Evolutionary conservation across 768 basidiomycete genomes (phyloP).

Genomic region (Kwoniella bestiolae): DNA sequence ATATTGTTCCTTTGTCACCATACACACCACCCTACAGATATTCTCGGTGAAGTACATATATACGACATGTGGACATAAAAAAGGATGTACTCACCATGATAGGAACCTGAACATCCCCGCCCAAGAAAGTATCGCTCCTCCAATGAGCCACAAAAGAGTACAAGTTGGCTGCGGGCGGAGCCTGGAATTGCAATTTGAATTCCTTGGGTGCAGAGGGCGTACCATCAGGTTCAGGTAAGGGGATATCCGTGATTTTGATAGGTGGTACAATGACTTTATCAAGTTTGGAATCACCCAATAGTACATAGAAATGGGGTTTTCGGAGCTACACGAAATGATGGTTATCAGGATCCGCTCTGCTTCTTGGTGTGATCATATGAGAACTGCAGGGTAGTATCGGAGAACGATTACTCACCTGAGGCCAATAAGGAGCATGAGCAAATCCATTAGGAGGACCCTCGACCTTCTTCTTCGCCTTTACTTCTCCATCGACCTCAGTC

Average conservation of each 20-base stretch:
- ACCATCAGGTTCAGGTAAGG: conserved; percentile 56
- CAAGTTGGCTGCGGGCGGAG: conserved; percentile 77
- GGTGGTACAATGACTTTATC: conserved; percentile 87
- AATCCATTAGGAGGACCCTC: conserved; percentile 61
- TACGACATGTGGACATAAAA: too few species aligned
- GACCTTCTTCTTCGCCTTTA: conserved; percentile 69
- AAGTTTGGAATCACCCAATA: conserved; percentile 83
- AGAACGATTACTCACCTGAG: conserved; percentile 65
- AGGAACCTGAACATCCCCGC: conserved; percentile 72
- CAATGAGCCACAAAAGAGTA: conserved; percentile 89
- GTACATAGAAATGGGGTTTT: conserved; percentile 89
- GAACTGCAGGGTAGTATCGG: too few species aligned
- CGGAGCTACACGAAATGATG: conserved; percentile 65
- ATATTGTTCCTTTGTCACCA: neutral
- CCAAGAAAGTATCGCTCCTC: conserved; percentile 85
- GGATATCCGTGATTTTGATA: conserved; percentile 77
- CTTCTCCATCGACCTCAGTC: conserved; percentile 32
- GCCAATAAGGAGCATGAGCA: conserved; percentile 95
- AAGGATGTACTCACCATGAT: conserved; percentile 66
- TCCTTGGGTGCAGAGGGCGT: conserved; percentile 37
- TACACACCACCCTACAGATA: too few species aligned
- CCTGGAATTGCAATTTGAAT: conserved; percentile 94
- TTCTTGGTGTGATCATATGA: too few species aligned
- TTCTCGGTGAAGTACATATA: too few species aligned
- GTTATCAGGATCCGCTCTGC: too few species aligned